Percentiles rank a stretch among this genome's conserved stretches.
Conservation (phyloP, 2,329 filamentous ascomycete genomes). For the Sporothrix dimorphospora region DNA sequence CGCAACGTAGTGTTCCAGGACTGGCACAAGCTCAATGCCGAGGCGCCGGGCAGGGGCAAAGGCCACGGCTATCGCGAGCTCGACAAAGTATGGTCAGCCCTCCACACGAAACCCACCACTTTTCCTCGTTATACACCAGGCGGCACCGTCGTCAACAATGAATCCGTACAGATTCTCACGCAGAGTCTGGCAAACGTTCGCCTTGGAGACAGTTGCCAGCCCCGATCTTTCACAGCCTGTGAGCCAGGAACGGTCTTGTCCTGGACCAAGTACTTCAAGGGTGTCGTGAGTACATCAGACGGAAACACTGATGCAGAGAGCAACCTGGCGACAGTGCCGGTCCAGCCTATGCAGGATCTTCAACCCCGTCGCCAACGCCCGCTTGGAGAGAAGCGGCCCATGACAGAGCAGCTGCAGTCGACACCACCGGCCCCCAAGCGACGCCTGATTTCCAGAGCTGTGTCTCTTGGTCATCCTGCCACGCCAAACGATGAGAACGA, state of each 20-base stretch:
- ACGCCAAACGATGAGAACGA: background rate
- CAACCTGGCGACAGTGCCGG: background rate
- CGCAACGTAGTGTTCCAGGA: background rate
- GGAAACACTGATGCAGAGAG: background rate
- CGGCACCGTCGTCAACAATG: conserved; percentile 5
- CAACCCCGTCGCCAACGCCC: background rate
- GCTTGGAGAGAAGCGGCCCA: background rate
- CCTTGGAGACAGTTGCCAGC: background rate
- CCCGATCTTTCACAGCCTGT: background rate
- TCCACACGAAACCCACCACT: background rate
- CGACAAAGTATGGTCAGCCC: background rate
- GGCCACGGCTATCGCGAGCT: background rate
- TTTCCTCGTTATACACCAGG: background rate
- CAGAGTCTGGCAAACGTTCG: conserved; percentile 24
- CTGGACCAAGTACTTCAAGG: conserved; percentile 35
- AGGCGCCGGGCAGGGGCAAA: background rate
- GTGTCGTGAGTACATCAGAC: background rate
- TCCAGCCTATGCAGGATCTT: background rate
- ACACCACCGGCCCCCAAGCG: background rate
- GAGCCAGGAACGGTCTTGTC: conserved; percentile 19
- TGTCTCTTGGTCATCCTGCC: background rate
- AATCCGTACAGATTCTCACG: conserved; percentile 16
- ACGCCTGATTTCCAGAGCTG: background rate
- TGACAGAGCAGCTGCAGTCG: background rate
- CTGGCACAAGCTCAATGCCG: conserved; percentile 10